Conservation (phyloP, 345 rosid species). For the Orychophragmus violaceus region DNA sequence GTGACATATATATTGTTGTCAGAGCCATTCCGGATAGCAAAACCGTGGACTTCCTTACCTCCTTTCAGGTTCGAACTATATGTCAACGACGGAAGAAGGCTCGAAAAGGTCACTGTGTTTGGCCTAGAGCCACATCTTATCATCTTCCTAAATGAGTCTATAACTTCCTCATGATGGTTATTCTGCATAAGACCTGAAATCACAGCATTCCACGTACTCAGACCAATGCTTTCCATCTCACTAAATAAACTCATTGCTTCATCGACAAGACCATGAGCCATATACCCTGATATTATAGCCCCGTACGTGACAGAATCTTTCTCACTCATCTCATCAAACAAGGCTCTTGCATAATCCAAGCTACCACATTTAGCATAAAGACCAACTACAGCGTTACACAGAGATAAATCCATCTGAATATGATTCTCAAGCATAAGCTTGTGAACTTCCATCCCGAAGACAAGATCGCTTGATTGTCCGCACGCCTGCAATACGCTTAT, state of each 20-base stretch:
- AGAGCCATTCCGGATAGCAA: slow-evolving; percentile 49
- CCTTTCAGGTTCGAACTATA: slow-evolving; percentile 56
- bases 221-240: slow-evolving; percentile 39
- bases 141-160: slow-evolving; percentile 58
- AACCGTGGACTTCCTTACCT: slow-evolving; percentile 70
- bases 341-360: slow-evolving; percentile 61
- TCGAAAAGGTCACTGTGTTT: slow-evolving; percentile 58
- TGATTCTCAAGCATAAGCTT: slow-evolving; percentile 33
- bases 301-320: slow-evolving; percentile 64
- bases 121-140: slow-evolving; percentile 46
- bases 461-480: slow-evolving; percentile 57
- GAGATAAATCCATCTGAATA: slow-evolving; percentile 45
- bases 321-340: slow-evolving; percentile 60
- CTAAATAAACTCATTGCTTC: slow-evolving; percentile 49
- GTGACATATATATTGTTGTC: slow-evolving; percentile 52
- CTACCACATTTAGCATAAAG: slow-evolving; percentile 78
- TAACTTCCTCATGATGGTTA: slow-evolving; percentile 40
- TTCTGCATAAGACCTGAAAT: slow-evolving; percentile 82
- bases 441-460: slow-evolving; percentile 74
- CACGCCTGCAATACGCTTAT: slow-evolving; percentile 73
- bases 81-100: slow-evolving; percentile 54
- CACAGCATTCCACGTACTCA: slow-evolving; percentile 71
- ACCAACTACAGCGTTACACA: slow-evolving; percentile 66
- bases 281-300: slow-evolving; percentile 63
- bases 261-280: slow-evolving; percentile 64